Evolutionary conservation across 371 early-diverging fungal species (phyloP).

Genomic region (Syncephalastrum contaminatum): DNA sequence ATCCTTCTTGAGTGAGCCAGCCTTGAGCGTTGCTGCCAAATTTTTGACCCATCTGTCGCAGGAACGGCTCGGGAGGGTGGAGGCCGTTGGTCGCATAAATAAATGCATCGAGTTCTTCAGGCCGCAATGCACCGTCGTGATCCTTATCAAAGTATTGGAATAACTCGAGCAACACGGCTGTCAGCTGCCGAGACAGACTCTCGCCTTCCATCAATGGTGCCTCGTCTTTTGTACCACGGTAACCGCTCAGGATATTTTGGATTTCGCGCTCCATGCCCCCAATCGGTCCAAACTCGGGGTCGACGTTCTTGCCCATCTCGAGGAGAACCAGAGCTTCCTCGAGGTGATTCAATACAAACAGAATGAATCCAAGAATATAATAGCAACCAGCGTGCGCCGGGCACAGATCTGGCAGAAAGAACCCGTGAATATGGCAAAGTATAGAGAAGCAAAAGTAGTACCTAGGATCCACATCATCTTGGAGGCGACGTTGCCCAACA

Average conservation of each 20-base stretch:
- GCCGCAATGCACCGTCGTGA: conserved; percentile 44
- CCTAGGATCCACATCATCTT: conserved; percentile 57
- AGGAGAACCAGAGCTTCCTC: conserved; percentile 50
- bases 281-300: conserved; percentile 53
- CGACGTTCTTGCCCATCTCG: conserved; percentile 49
- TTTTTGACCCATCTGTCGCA: conserved; percentile 55
- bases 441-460: conserved; percentile 8
- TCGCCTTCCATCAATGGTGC: conserved; percentile 41
- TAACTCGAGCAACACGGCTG: conserved; percentile 43
- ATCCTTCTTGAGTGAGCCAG: conserved; percentile 55
- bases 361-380: conserved; percentile 51
- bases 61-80: conserved; percentile 52
- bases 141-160: conserved; percentile 58
- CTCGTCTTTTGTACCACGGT: conserved; percentile 35
- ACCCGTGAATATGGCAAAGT: neutral
- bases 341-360: conserved; percentile 49
- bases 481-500: conserved; percentile 46
- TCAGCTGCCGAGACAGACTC: conserved; percentile 41
- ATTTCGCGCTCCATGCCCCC: conserved; percentile 56
- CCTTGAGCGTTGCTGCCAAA: conserved; percentile 54
- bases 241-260: conserved; percentile 37
- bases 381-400: conserved; percentile 60
- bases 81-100: conserved; percentile 60
- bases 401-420: conserved; percentile 35
- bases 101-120: conserved; percentile 50